Conservation (phyloP, 2,329 filamentous ascomycete species). For the Botrytis fabae region DNA sequence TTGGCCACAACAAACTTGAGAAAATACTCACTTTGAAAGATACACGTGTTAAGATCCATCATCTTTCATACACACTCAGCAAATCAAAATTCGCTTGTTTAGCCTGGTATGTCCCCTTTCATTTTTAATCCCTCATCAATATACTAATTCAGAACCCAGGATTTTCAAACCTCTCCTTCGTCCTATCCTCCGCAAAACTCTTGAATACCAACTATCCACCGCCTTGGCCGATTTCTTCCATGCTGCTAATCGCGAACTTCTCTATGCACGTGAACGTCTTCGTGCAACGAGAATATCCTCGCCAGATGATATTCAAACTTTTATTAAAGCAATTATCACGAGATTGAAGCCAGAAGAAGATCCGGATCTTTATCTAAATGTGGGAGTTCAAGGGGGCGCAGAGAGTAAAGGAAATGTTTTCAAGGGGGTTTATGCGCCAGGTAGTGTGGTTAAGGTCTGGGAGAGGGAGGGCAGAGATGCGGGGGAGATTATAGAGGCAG, state of each 20-base stretch:
- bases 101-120: slow-evolving; percentile 54
- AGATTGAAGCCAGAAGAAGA: slow-evolving; percentile 70
- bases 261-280: slow-evolving; percentile 83
- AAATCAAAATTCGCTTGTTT: slow-evolving; percentile 76
- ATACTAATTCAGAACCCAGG: neutral
- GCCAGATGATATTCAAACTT: slow-evolving; percentile 77
- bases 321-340: slow-evolving; percentile 78
- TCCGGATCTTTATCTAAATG: slow-evolving; percentile 71
- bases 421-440: slow-evolving; percentile 81
- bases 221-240: slow-evolving; percentile 70
- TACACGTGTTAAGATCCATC: slow-evolving; percentile 81
- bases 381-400: slow-evolving; percentile 64
- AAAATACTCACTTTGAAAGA: slow-evolving; percentile 75
- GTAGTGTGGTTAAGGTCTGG: slow-evolving; percentile 88
- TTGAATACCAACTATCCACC: slow-evolving; percentile 75
- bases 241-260: slow-evolving; percentile 76
- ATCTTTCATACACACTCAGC: slow-evolving; percentile 75
- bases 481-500: slow-evolving; percentile 72
- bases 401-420: slow-evolving; percentile 65
- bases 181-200: slow-evolving; percentile 73
- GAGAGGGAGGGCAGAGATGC: slow-evolving; percentile 73
- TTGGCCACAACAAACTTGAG: slow-evolving; percentile 75
- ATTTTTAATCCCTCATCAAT: neutral
- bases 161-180: slow-evolving; percentile 80
- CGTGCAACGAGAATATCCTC: slow-evolving; percentile 81